phyloP scores from a whole-genome alignment of 2,329 filamentous ascomycete genomes.

The Capronia americana region DNA sequence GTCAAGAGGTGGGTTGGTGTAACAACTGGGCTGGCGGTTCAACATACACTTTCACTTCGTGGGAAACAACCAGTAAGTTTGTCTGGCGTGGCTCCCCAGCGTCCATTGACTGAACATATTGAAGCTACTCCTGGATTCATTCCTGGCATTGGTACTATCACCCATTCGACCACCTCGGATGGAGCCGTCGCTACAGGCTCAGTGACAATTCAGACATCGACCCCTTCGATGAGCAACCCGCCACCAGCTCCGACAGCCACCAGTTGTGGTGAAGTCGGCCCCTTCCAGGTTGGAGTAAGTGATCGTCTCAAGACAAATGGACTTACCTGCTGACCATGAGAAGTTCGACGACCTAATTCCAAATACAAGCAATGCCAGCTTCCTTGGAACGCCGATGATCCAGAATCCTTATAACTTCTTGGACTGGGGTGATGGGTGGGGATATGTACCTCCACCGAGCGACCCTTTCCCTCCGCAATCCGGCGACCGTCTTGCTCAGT shows the following conservation, averaged over 20 bases:
- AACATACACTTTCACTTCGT: slow-evolving; percentile 34
- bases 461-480: slow-evolving; percentile 51
- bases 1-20: slow-evolving; percentile 36
- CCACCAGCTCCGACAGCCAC: slow-evolving; percentile 22
- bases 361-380: slow-evolving; percentile 41
- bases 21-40: slow-evolving; percentile 39
- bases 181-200: slow-evolving; percentile 3
- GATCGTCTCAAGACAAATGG: not conserved
- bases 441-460: slow-evolving; percentile 54
- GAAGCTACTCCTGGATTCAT: slow-evolving; percentile 23
- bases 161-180: slow-evolving; percentile 4
- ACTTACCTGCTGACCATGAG: slow-evolving; percentile 12
- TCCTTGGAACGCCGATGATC: slow-evolving; percentile 48
- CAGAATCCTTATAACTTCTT: slow-evolving; percentile 59
- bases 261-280: slow-evolving; percentile 33
- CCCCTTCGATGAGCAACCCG: slow-evolving; percentile 11
- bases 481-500: slow-evolving; percentile 42
- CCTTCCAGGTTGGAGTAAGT: slow-evolving; percentile 34
- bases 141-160: slow-evolving; percentile 27
- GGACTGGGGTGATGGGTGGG: slow-evolving; percentile 58
- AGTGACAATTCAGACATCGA: slow-evolving; percentile 19
- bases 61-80: slow-evolving; percentile 37
- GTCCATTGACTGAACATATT: slow-evolving; percentile 14
- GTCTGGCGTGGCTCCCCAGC: not conserved
- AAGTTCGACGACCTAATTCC: slow-evolving; percentile 43